Conservation (phyloP, 2,329 filamentous ascomycete species). For the Fusarium sp. region DNA sequence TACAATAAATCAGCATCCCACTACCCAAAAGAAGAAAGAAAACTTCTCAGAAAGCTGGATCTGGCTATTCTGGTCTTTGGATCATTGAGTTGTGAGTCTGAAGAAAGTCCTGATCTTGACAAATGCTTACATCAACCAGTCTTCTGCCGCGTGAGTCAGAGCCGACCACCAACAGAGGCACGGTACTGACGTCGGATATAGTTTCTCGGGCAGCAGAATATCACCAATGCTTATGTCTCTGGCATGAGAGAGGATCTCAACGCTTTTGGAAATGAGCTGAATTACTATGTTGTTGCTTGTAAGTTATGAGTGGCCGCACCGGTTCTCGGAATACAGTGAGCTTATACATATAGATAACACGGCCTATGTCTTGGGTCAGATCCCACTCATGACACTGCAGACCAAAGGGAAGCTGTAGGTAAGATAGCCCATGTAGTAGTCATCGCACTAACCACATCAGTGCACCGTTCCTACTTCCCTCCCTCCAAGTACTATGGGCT, state of each 20-base stretch:
- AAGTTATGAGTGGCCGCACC: neutral
- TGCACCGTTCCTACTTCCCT: neutral
- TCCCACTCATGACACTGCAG: conserved; percentile 1
- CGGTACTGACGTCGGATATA: neutral
- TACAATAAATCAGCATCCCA: neutral
- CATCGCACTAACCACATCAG: neutral
- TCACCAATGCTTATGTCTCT: conserved; percentile 6
- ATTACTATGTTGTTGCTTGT: conserved; percentile 12
- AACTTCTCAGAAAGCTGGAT: conserved; percentile 3
- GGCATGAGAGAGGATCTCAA: neutral
- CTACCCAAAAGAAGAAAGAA: conserved; percentile 3
- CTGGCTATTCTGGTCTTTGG: neutral
- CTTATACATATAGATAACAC: neutral
- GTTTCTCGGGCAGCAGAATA: neutral
- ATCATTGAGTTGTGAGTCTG: neutral
- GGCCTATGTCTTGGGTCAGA: conserved; percentile 1
- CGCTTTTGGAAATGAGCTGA: neutral
- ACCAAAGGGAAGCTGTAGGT: conserved; percentile 11
- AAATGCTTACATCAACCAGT: neutral
- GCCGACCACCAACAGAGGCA: rapidly evolving
- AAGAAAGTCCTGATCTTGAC: neutral
- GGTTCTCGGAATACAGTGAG: rapidly evolving
- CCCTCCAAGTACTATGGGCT: neutral
- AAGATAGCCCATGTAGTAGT: rapidly evolving
- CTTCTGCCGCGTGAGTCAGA: neutral